Evolutionary conservation across 2,329 filamentous ascomycete species (phyloP).

Genomic region (Monilinia vaccinii-corymbosi): DNA sequence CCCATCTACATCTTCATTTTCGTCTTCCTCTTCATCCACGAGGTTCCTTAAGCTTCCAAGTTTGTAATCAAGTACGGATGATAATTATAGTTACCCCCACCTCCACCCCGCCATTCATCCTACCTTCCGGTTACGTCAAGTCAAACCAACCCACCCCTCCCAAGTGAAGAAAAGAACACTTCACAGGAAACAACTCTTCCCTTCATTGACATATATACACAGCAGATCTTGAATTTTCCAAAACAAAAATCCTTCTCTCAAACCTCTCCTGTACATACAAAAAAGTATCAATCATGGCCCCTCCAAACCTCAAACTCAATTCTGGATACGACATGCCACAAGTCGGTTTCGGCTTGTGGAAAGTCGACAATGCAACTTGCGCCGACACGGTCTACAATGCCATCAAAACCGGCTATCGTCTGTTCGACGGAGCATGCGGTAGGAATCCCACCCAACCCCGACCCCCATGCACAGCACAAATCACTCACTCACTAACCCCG

Average conservation of each 20-base stretch:
- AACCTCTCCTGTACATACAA: not conserved
- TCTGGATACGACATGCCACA: constrained; percentile 46
- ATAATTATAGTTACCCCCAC: not conserved
- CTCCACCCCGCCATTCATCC: not conserved
- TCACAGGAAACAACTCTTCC: not conserved
- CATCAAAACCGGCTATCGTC: constrained; percentile 51
- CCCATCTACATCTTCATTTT: too few species aligned
- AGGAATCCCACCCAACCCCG: constrained; percentile 31
- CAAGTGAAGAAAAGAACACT: not conserved
- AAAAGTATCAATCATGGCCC: constrained; percentile 24
- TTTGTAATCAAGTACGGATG: not conserved
- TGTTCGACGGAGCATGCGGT: constrained; percentile 53
- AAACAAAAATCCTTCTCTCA: not conserved
- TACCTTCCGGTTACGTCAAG: not conserved
- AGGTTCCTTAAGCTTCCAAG: not conserved
- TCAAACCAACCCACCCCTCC: not conserved
- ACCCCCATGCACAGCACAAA: not conserved
- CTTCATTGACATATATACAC: not conserved
- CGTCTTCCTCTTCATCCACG: not conserved
- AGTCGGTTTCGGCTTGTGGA: constrained; percentile 61
- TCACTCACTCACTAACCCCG: not conserved
- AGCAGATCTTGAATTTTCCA: not conserved
- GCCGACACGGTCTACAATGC: constrained; percentile 61
- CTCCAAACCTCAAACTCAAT: constrained; percentile 36
- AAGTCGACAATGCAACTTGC: constrained; percentile 54